Conservation (phyloP, 495 filamentous ascomycete genomes). For the Amphirosellinia nigrospora region DNA sequence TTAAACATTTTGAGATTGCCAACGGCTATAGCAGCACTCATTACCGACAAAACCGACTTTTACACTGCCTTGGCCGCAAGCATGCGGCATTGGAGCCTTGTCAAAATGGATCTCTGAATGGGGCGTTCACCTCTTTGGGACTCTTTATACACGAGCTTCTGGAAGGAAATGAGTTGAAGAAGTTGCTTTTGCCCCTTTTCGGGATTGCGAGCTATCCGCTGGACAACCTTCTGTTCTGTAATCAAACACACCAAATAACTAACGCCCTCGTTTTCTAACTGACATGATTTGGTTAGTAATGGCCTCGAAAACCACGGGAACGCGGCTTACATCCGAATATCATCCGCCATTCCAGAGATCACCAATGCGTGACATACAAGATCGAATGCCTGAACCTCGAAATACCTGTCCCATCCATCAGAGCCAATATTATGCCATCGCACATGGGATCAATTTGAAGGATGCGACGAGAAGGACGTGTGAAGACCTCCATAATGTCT, state of each 20-base stretch:
- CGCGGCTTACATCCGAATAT: not conserved
- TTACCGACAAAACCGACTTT: no score
- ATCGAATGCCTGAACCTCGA: not conserved
- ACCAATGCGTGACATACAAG: not conserved
- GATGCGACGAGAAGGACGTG: not conserved
- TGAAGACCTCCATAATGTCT: not conserved
- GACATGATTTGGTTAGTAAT: not conserved
- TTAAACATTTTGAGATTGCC: no score
- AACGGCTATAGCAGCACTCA: no score
- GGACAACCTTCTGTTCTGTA: not conserved
- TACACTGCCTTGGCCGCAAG: no score
- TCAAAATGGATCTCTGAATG: no score
- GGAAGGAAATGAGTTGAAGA: not conserved
- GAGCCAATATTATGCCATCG: not conserved
- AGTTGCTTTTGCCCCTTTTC: not conserved
- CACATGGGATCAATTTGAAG: not conserved
- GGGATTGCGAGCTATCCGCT: not conserved
- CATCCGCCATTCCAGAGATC: not conserved
- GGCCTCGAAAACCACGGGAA: not conserved
- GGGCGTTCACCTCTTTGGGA: not conserved
- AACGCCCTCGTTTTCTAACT: not conserved
- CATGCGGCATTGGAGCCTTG: not conserved
- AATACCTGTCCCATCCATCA: not conserved
- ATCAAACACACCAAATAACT: not conserved
- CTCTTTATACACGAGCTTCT: not conserved